A percentile compares a stretch with the other conserved stretches of the same genome.
These are phyloP conservation scores for Penicillium maclennaniae DNA, from an alignment of 495 filamentous ascomycete species.

Conservation along the genomic window DNA sequence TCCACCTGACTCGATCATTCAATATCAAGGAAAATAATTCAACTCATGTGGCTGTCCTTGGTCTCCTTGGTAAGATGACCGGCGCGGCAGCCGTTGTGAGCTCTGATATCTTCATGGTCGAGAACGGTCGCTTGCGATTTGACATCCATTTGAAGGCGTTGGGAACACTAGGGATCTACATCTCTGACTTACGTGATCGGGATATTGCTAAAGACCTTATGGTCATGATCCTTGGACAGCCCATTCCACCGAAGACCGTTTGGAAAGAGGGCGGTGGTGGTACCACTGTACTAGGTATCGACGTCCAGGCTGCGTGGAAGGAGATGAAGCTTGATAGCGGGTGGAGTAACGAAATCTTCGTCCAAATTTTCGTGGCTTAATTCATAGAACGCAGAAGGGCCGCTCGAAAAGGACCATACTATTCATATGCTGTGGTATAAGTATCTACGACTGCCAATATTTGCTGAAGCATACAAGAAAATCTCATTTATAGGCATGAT, in stretches of 20 bases:
- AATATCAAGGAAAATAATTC: slow-evolving; percentile 28
- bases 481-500: too few relatives aligned
- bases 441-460: too few relatives aligned
- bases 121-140: slow-evolving; percentile 58
- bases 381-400: too few relatives aligned
- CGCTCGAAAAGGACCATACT: too few relatives aligned
- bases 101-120: slow-evolving; percentile 51
- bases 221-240: slow-evolving; percentile 65
- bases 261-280: slow-evolving; percentile 48
- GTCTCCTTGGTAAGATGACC: slow-evolving; percentile 85
- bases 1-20: slow-evolving; percentile 61
- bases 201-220: slow-evolving; percentile 66
- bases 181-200: slow-evolving; percentile 61
- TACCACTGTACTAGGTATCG: slow-evolving; percentile 65
- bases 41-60: slow-evolving; percentile 63
- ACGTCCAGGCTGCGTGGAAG: slow-evolving; percentile 75
- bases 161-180: slow-evolving; percentile 66
- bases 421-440: too few relatives aligned
- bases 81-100: slow-evolving; percentile 72
- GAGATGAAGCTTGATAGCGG: slow-evolving; percentile 64
- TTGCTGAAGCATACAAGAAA: too few relatives aligned
- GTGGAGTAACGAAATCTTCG: slow-evolving; percentile 79
- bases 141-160: slow-evolving; percentile 73
- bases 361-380: slow-evolving; percentile 57
- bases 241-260: slow-evolving; percentile 66